phyloP scores from a whole-genome alignment of 2,329 filamentous ascomycete species.

The Cyphellophora europaea region DNA sequence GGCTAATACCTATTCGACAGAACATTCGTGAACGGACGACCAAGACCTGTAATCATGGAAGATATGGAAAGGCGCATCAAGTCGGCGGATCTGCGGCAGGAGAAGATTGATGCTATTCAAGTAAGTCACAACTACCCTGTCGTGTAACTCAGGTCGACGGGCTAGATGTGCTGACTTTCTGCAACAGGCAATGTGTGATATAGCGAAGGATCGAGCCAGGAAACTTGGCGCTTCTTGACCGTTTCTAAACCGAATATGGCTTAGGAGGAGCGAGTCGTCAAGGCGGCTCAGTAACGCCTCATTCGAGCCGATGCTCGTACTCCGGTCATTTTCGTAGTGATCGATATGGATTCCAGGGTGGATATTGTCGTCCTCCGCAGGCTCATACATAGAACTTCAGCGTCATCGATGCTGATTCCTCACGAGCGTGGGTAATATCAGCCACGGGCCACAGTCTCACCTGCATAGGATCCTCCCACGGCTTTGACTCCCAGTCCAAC shows the following conservation, averaged over 20 bases:
- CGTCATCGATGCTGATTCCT: too few species aligned
- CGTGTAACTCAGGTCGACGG: slow-evolving; percentile 3
- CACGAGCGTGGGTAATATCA: neutral
- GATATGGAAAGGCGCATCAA: slow-evolving; percentile 71
- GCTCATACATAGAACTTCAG: too few species aligned
- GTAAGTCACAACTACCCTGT: slow-evolving; percentile 42
- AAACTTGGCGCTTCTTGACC: slow-evolving; percentile 40
- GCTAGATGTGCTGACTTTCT: slow-evolving; percentile 13
- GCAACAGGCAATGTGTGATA: slow-evolving; percentile 76
- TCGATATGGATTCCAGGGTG: too few species aligned
- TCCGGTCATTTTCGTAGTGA: too few species aligned
- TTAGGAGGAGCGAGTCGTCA: too few species aligned
- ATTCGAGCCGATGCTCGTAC: too few species aligned
- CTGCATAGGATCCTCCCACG: neutral
- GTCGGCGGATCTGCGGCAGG: slow-evolving; percentile 53
- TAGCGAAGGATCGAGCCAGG: slow-evolving; percentile 67
- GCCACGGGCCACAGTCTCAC: neutral
- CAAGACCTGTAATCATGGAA: slow-evolving; percentile 64
- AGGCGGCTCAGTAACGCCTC: too few species aligned
- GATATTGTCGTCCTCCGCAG: too few species aligned
- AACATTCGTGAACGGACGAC: slow-evolving; percentile 80
- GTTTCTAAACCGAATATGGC: too few species aligned
- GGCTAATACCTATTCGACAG: slow-evolving; percentile 25
- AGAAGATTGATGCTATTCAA: slow-evolving; percentile 66
- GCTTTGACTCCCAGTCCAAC: neutral